Evolutionary conservation across 2,329 filamentous ascomycete genomes (phyloP), one percentile per base, ranked within the genome.

Genomic region (Colletotrichum phormii): DNA sequence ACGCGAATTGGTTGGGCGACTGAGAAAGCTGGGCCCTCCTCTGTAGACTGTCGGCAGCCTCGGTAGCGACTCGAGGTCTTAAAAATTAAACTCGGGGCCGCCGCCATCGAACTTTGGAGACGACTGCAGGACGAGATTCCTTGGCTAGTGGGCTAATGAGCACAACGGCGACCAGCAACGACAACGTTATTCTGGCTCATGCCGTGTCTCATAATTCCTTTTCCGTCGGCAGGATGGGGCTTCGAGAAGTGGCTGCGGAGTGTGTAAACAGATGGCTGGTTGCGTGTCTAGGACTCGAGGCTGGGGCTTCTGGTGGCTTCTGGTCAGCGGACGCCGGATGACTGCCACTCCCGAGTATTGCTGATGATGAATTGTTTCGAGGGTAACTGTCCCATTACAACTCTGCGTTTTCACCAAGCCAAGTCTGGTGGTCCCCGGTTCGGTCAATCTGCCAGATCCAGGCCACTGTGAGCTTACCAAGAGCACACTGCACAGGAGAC

Each of bases 141-240:
- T 72, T 31, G 31, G 3, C 35, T 7, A 11, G n/a, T n/a, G 60
- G 35, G 62, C 13, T 18, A 33, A 61, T 22, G 33, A 15, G 9
- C 42, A 64, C 33, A 64, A 65, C 66, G 60, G 60, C 53, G 54
- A 22, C 42, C 65, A 60, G 60, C 31, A n/a, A 46, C 60, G 15
- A 61, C 37, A n/a, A 55, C 35, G 61, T 64, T 35, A 35, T 55
- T 65, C 35, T 53, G 29, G 11, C 29, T 26, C 26, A 37, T 61
- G 54, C 55, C 55, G 29, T 71, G 66, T 70, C 55, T 73, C 61
- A 60, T 42, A 18, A n/a, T 72, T 68, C 37, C 49, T 71, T 65
- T 65, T 70, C 22, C 35, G n/a, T 13, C 15, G 24, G 59, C 24
- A n/a, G 33, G 33, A 12, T 42, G 60, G 26, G 55, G 55, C 66